Evolutionary conservation across 768 basidiomycete genomes (phyloP), one percentile per base, ranked within the genome.

Genomic region (Tylopilus plumbeoviolaceoides): DNA sequence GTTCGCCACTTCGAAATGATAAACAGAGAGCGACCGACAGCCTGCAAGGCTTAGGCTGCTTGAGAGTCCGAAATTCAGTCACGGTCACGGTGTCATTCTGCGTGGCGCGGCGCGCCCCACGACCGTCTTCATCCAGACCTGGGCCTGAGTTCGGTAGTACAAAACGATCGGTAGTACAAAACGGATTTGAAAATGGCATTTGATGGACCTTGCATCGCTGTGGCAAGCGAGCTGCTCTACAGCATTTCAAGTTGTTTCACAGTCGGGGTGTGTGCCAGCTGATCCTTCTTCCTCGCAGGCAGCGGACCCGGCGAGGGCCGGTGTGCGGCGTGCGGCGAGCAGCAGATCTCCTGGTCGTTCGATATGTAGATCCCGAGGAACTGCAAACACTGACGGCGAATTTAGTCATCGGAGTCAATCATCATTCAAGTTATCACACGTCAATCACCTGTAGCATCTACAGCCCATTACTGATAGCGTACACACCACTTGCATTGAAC

Each of bases 221-320:
- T 23, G 23, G 23, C 23, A 23, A n/a, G 23, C 30, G 7, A 30
- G 28, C 18, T 36, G 35, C 27, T 17, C 42, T 27, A 25, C n/a
- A n/a, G n/a, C n/a, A n/a, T n/a, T n/a, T n/a, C n/a, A n/a, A n/a
- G n/a, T n/a, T n/a, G n/a, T n/a, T n/a, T n/a, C n/a, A n/a, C n/a
- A n/a, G n/a, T n/a, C n/a, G n/a, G n/a, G n/a, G n/a, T 33, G 23
- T 31, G 35, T 35, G n/a, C n/a, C n/a, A 25, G 40, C n/a, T 12
- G 23, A 49, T 47, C 23, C 46, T 10, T 38, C 36, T 59, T 55
- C 50, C 47, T 48, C 59, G 61, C 56, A 43, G n/a, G 2, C 14
- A 30, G 35, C 52, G 59, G 59, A 42, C 15, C 59, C 55, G 59
- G 42, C 41, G 15, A 47, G 21, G 30, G 35, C 59, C 59, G 60